These are phyloP conservation scores for Paulownia fortunei DNA, from an alignment of 257 asterid genomes.

Conservation along the genomic window DNA sequence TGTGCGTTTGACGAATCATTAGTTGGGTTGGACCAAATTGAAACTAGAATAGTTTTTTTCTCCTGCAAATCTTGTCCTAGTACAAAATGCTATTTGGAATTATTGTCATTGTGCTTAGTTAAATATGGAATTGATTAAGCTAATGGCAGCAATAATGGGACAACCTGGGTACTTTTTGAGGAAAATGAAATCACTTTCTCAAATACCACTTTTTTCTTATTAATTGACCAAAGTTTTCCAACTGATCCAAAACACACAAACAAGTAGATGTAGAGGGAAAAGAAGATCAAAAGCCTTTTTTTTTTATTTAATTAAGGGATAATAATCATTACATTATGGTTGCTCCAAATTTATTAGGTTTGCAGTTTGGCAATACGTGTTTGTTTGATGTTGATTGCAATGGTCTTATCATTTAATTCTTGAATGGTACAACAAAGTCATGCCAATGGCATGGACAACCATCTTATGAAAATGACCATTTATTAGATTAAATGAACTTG, in stretches of 20 bases:
- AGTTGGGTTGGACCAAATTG: no score
- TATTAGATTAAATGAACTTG: not conserved
- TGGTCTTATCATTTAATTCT: slow-evolving; percentile 19
- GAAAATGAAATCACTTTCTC: slow-evolving; percentile 22
- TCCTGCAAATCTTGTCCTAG: not conserved
- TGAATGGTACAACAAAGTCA: not conserved
- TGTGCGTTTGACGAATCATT: no score
- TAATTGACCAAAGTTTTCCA: slow-evolving; percentile 17
- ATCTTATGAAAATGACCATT: slow-evolving; percentile 4
- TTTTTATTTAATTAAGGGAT: not conserved
- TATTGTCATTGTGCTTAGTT: not conserved
- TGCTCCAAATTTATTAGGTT: slow-evolving; percentile 26
- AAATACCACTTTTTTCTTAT: slow-evolving; percentile 9
- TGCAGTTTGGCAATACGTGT: slow-evolving; percentile 26
- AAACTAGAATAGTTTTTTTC: no score
- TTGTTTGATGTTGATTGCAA: slow-evolving; percentile 21
- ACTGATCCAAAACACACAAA: no score
- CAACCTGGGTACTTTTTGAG: not conserved
- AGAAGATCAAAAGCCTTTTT: no score
- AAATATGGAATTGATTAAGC: not conserved
- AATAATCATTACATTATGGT: slow-evolving; percentile 20
- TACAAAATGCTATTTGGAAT: slow-evolving; percentile 3
- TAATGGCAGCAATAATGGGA: slow-evolving; percentile 24
- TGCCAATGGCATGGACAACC: not conserved
- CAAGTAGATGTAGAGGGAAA: no score